Conservation (phyloP, 2,329 filamentous ascomycete species). For the Colletotrichum sp. region DNA sequence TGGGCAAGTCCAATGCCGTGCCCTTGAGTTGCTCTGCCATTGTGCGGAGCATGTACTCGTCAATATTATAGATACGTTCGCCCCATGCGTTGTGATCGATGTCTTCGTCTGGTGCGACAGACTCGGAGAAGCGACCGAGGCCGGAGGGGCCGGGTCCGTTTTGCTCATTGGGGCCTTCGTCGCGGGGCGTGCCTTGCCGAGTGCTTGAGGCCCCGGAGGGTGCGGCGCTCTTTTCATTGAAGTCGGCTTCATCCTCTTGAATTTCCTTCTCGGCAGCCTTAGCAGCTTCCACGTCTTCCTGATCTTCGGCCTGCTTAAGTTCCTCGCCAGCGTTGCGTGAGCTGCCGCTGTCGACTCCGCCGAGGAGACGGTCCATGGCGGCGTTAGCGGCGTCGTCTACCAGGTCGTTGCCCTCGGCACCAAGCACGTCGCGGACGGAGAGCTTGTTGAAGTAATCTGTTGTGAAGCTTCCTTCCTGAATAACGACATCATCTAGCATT, state of each 20-base stretch:
- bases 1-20: conserved; percentile 66
- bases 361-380: conserved; percentile 86
- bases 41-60: conserved; percentile 75
- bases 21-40: conserved; percentile 69
- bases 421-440: conserved; percentile 73
- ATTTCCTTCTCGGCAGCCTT: conserved; percentile 89
- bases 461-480: conserved; percentile 97
- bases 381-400: conserved; percentile 75
- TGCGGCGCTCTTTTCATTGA: conserved; percentile 66
- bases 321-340: conserved; percentile 70
- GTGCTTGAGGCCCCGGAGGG: conserved; percentile 55
- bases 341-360: conserved; percentile 65
- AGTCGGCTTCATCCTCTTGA: conserved; percentile 84
- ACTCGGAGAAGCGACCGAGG: conserved; percentile 41
- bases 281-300: conserved; percentile 88
- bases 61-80: conserved; percentile 64
- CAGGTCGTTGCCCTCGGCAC: conserved; percentile 56
- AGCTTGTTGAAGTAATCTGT: conserved; percentile 93
- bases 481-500: conserved; percentile 96
- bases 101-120: conserved; percentile 39
- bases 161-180: conserved; percentile 37
- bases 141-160: conserved; percentile 34
- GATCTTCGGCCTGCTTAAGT: conserved; percentile 89
- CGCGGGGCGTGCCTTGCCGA: conserved; percentile 55
- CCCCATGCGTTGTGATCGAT: conserved; percentile 66